Evolutionary conservation across 257 asterid species (phyloP), one percentile per base, ranked within the genome.

Genomic region (Gardenia jasminoides): DNA sequence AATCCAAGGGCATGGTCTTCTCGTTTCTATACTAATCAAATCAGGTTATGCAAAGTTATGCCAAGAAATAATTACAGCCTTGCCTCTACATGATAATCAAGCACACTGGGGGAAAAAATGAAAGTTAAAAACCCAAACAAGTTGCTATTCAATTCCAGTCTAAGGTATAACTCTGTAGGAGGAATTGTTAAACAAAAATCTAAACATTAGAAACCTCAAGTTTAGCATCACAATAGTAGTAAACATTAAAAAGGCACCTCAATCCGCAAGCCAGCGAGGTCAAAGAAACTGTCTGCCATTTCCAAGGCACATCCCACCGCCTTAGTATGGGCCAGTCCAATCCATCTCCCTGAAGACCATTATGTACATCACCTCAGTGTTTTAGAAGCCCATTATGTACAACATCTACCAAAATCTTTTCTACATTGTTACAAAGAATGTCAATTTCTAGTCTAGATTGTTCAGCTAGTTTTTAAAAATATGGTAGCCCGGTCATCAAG

Each of bases 301-400:
- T 92, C 99, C 99, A 96, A 8, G 99, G 99, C 83, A 96, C 99
- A 44, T 92, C 97, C 99, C 99, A 96, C 52, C 93, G 85, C 78
- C 86, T 89, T 86, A 93, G 78, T 83, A 96, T 86, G 74, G 88
- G 91, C 97, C 89, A 91, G 28, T 84, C 91, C 54, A 87, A 66
- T 80, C 80, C 86, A 56, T 78, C 72, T 26, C 86, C 92, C 98
- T 96, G 90, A 84, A 82, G 43, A 54, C 65, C 65, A 80, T 28
- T 68, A 28, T 43, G 61, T 67, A 74, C 67, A 58, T 65, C 36
- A 16, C 7, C 58, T 66, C 41, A 36, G 4, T 36, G 4, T 36
- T 36, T 36, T 36, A 36, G 41, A 36, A 36, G 41, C 41, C 41
- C 41, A 36, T 36, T 36, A 36, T 36, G 41, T 5, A 36, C 4